Percentiles rank a stretch among this genome's conserved stretches.
These are phyloP conservation scores for Annulohypoxylon truncatum DNA, from an alignment of 2,329 filamentous ascomycete species.

Conservation along the genomic window DNA sequence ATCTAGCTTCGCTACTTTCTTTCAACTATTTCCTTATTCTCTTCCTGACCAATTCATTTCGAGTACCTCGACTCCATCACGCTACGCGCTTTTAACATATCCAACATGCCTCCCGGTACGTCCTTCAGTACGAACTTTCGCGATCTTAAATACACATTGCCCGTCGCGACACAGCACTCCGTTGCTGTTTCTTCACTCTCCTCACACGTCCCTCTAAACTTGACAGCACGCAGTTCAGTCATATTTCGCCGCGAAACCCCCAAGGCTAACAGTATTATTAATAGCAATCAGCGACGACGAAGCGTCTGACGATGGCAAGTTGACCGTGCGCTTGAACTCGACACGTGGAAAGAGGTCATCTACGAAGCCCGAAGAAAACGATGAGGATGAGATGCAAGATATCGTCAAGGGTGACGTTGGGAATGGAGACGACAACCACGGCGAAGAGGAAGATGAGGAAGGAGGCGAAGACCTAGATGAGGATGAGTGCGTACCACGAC, in stretches of 20 bases:
- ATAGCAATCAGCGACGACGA: slow-evolving; percentile 59
- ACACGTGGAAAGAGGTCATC: slow-evolving; percentile 32
- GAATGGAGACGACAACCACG: slow-evolving; percentile 35
- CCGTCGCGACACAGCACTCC: slow-evolving; percentile 3
- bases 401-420: slow-evolving; percentile 33
- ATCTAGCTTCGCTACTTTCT: neutral
- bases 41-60: neutral
- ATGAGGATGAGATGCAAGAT: slow-evolving; percentile 45
- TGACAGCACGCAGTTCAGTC: neutral
- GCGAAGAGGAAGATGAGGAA: slow-evolving; percentile 50
- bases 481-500: slow-evolving; percentile 44
- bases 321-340: slow-evolving; percentile 35
- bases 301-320: slow-evolving; percentile 50
- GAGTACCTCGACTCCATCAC: neutral
- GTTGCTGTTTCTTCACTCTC: neutral
- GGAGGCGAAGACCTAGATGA: slow-evolving; percentile 51
- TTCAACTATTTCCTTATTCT: neutral
- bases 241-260: neutral
- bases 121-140: slow-evolving; percentile 7
- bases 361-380: slow-evolving; percentile 18
- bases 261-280: slow-evolving; percentile 17
- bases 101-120: slow-evolving; percentile 40
- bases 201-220: neutral
- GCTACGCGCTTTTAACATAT: neutral
- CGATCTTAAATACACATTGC: slow-evolving; percentile 1